A percentile compares a stretch with the other conserved stretches of the same genome.
These are phyloP conservation scores for Chaetomiaceae sp. DNA, from an alignment of 2,329 filamentous ascomycete species.

Conservation along the genomic window DNA sequence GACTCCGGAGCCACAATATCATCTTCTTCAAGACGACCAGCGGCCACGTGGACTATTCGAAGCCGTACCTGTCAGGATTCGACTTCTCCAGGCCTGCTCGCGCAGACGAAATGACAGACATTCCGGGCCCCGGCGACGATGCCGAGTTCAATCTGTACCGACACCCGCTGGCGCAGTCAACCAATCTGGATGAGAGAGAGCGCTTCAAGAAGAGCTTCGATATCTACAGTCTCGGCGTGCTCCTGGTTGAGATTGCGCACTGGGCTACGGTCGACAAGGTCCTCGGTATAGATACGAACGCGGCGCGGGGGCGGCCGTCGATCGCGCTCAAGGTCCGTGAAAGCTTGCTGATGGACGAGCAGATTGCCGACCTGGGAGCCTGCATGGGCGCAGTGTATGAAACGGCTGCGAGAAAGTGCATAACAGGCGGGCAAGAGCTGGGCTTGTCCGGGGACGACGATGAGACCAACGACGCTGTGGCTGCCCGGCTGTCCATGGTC, in stretches of 20 bases:
- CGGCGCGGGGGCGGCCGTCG: conserved; percentile 21
- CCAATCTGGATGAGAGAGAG: conserved; percentile 36
- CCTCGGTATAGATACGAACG: conserved; percentile 24
- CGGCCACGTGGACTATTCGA: conserved; percentile 29
- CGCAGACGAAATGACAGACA: conserved; percentile 35
- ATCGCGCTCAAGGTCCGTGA: conserved; percentile 26
- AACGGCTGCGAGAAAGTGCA: conserved; percentile 25
- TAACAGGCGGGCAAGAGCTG: conserved; percentile 32
- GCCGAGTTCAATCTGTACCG: conserved; percentile 40
- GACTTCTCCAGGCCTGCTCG: conserved; percentile 39
- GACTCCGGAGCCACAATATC: conserved; percentile 38
- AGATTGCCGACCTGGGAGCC: conserved; percentile 26
- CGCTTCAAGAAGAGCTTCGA: conserved; percentile 39
- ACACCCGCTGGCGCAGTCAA: conserved; percentile 39
- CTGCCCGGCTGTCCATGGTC: conserved; percentile 36
- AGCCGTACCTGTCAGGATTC: conserved; percentile 39
- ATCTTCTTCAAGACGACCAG: conserved; percentile 41
- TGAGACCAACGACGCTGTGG: conserved; percentile 39
- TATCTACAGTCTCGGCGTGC: conserved; percentile 45
- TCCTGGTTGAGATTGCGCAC: conserved; percentile 45
- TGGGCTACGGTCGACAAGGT: conserved; percentile 28
- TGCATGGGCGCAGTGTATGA: conserved; percentile 28
- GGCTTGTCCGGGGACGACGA: conserved; percentile 37
- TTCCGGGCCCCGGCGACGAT: conserved; percentile 39
- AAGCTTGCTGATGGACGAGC: conserved; percentile 20